These are phyloP conservation scores for Solanum rostratum DNA, from an alignment of 257 asterid species.

Conservation along the genomic window DNA sequence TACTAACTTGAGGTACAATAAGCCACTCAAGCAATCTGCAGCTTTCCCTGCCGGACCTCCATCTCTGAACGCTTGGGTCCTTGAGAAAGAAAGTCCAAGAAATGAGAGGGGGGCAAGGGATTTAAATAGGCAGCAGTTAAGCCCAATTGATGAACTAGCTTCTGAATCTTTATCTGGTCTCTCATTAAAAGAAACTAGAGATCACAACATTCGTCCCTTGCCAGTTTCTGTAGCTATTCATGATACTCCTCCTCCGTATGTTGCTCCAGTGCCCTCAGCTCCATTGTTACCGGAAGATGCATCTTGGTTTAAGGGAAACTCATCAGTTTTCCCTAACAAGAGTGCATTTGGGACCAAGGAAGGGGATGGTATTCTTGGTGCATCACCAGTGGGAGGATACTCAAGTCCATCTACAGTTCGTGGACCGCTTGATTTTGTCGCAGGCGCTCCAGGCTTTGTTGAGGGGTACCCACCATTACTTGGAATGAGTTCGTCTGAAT, in stretches of 20 bases:
- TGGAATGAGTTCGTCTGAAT: slow-evolving; percentile 88
- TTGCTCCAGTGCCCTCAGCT: slow-evolving; percentile 75
- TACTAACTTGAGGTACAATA: slow-evolving; percentile 1
- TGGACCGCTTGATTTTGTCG: slow-evolving; percentile 18
- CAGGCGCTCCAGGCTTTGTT: slow-evolving; percentile 33
- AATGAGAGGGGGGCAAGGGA: slow-evolving; percentile 20
- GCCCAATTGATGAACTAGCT: slow-evolving; percentile 54
- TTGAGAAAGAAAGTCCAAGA: slow-evolving; percentile 20
- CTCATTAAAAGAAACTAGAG: slow-evolving; percentile 23
- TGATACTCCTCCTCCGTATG: slow-evolving; percentile 25
- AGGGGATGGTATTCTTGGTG: slow-evolving; percentile 63
- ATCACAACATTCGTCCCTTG: slow-evolving; percentile 4
- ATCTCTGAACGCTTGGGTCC: slow-evolving; percentile 78
- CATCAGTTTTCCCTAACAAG: slow-evolving; percentile 15
- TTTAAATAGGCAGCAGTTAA: slow-evolving; percentile 24
- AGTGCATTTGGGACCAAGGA: slow-evolving; percentile 20
- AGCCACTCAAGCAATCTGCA: slow-evolving; percentile 20
- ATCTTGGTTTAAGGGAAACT: slow-evolving; percentile 34
- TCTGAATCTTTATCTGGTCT: slow-evolving; percentile 34
- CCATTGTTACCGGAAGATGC: slow-evolving; percentile 67
- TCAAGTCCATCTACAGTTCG: slow-evolving; percentile 14
- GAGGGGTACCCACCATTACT: slow-evolving; percentile 46
- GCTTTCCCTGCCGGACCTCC: slow-evolving; percentile 62
- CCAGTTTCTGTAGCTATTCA: slow-evolving; percentile 20
- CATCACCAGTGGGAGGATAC: slow-evolving; percentile 40